phyloP scores from a whole-genome alignment of 1,139 yeast genomes.

The Arxiozyma bovina region DNA sequence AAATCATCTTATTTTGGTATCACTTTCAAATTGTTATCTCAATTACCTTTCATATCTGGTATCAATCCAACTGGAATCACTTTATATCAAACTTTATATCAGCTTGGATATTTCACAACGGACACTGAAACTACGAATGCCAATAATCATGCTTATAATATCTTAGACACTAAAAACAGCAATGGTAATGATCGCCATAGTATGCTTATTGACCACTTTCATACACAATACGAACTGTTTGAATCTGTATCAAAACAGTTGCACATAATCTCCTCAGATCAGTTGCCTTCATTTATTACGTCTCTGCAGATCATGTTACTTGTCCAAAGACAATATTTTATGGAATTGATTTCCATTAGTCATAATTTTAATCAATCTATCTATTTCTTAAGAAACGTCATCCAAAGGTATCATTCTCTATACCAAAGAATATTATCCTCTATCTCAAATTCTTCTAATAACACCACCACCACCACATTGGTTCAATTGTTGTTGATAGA shows the following conservation, averaged over 20 bases:
- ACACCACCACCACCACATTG: background rate
- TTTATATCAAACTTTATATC: background rate
- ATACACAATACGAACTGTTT: slow-evolving; percentile 9
- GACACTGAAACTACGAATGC: background rate
- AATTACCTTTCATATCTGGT: slow-evolving; percentile 16
- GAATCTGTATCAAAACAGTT: slow-evolving; percentile 7
- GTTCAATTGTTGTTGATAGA: background rate
- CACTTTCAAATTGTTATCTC: slow-evolving; percentile 15
- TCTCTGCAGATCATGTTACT: slow-evolving; percentile 26
- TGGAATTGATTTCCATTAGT: slow-evolving; percentile 35
- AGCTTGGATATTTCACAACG: background rate
- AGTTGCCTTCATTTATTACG: background rate
- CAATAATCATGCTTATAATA: background rate
- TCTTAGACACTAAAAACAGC: background rate
- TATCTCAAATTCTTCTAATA: background rate
- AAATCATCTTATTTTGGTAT: slow-evolving; percentile 36
- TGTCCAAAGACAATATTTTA: slow-evolving; percentile 33
- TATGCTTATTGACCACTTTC: slow-evolving; percentile 1
- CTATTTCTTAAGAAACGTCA: slow-evolving; percentile 35
- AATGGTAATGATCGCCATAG: background rate
- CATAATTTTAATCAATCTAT: slow-evolving; percentile 36
- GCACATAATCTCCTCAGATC: background rate
- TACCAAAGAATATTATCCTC: background rate
- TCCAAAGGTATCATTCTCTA: slow-evolving; percentile 19
- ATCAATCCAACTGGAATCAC: background rate